Evolutionary conservation across 257 asterid species (phyloP).

Genomic region (Nemophila menziesii): DNA sequence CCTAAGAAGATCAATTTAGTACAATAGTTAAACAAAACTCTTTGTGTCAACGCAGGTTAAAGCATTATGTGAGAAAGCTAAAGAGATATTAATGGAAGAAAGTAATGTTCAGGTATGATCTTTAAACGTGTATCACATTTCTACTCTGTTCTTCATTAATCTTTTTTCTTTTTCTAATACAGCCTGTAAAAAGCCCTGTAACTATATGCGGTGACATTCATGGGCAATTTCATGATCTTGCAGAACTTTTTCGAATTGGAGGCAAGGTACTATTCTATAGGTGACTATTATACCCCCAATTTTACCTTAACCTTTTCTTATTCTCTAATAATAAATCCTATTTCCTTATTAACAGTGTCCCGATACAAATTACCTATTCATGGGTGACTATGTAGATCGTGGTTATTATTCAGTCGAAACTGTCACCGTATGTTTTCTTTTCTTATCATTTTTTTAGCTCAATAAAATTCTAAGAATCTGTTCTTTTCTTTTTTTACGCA

Average conservation of each 20-base stretch:
- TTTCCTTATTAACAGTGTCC: constrained; percentile 62
- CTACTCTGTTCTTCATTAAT: constrained; percentile 13
- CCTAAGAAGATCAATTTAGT: neutral
- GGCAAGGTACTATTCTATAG: constrained; percentile 57
- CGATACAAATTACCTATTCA: constrained; percentile 85
- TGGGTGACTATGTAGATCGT: constrained; percentile 96
- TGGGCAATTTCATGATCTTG: constrained; percentile 94
- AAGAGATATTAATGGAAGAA: constrained; percentile 81
- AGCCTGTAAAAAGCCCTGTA: constrained; percentile 96
- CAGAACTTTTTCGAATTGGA: constrained; percentile 93
- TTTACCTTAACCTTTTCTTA: neutral
- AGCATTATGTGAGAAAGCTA: constrained; percentile 82
- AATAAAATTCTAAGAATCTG: neutral
- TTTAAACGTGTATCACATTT: neutral
- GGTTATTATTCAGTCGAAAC: constrained; percentile 94
- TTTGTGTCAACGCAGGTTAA: constrained; percentile 47
- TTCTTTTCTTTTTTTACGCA: constrained; percentile 22
- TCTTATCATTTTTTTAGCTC: neutral
- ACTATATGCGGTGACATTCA: constrained; percentile 96
- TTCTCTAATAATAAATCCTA: too few relatives aligned
- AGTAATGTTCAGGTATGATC: constrained; percentile 85
- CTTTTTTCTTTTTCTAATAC: constrained; percentile 29
- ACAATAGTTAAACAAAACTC: neutral
- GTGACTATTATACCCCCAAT: constrained; percentile 1
- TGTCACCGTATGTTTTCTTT: constrained; percentile 54